Evolutionary conservation across 495 filamentous ascomycete genomes (phyloP).

Genomic region (Penicillium antarcticum): DNA sequence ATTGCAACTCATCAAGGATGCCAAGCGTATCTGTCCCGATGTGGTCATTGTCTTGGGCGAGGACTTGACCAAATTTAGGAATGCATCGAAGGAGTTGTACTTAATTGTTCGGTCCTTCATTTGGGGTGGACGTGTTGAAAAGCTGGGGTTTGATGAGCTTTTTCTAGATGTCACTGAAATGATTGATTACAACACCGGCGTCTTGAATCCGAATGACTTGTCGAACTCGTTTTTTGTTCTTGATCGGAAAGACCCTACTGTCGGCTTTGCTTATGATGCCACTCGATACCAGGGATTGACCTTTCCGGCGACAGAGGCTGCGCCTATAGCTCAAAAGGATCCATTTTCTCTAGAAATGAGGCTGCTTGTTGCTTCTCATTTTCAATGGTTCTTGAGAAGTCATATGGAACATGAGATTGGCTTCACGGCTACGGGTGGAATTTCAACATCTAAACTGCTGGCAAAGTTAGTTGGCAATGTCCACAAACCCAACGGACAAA

Average conservation of each 20-base stretch:
- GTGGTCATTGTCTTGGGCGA: conserved; percentile 83
- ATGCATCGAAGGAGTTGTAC: conserved; percentile 80
- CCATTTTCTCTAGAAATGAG: conserved; percentile 41
- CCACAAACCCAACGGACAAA: conserved; percentile 84
- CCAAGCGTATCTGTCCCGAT: conserved; percentile 76
- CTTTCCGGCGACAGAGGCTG: conserved; percentile 37
- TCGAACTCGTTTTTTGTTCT: conserved; percentile 74
- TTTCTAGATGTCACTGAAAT: conserved; percentile 83
- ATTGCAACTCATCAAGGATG: conserved; percentile 77
- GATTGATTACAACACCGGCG: conserved; percentile 68
- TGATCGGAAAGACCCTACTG: conserved; percentile 68
- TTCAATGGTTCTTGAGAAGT: conserved; percentile 67
- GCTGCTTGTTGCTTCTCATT: conserved; percentile 67
- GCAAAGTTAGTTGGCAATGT: conserved; percentile 81
- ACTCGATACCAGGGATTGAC: conserved; percentile 55
- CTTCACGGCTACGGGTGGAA: conserved; percentile 83
- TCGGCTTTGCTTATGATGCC: conserved; percentile 77
- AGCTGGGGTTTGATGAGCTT: conserved; percentile 83
- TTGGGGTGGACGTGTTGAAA: conserved; percentile 74
- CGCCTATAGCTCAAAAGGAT: not conserved
- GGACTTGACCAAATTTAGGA: conserved; percentile 78
- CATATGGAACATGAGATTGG: conserved; percentile 74
- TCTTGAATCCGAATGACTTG: conserved; percentile 66
- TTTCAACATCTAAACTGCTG: conserved; percentile 79
- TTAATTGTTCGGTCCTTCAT: conserved; percentile 62